Evolutionary conservation across 2,329 filamentous ascomycete species (phyloP), one percentile per base, ranked within the genome.

Genomic region (Tolypocladium paradoxum): DNA sequence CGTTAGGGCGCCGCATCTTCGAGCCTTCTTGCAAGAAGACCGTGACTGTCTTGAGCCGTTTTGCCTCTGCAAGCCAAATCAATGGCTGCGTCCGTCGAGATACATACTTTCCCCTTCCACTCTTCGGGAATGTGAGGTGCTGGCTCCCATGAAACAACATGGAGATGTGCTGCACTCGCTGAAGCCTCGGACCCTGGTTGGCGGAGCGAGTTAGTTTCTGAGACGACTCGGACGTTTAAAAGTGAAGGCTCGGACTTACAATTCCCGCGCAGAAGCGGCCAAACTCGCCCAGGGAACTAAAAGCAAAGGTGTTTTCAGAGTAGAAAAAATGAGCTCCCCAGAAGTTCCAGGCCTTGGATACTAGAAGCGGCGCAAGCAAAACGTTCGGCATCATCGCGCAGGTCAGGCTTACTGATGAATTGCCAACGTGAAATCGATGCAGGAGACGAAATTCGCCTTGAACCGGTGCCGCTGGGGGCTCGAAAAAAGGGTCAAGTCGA

Each of bases 151-250:
- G 2, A 22, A 43, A 24, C 4, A 43, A 24, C 9, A 43, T 20
- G 11, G 77, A 73, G 0, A 79, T 54, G 34, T 75, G 65, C 49
- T 72, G 73, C 0, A 79, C 43, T 0, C 75, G 64, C n/a, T 74
- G 67, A 1, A 72, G 54, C 0, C 73, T 68, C 4, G 64, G 58
- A 1, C 69, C 66, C 0, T 4, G 16, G 2, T 33, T 33, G 31
- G 31, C 9, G 31, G 31, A 33, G 24, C 4, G 18, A 14, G 9
- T 45, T 45, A 45, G 40, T 29, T 9, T n/a, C 31, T 9, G 9
- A 29, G 8, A 43, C 3, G 22, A 27, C 22, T 3, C 8, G 9
- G 31, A 33, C 11, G 31, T 11, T 9, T 33, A 8, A 18, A 18
- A 5, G 4, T 4, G 3, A 22, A 29, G 24, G 24, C 14, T 11